phyloP scores from a whole-genome alignment of 768 basidiomycete species.

The Saitozyma podzolica region DNA sequence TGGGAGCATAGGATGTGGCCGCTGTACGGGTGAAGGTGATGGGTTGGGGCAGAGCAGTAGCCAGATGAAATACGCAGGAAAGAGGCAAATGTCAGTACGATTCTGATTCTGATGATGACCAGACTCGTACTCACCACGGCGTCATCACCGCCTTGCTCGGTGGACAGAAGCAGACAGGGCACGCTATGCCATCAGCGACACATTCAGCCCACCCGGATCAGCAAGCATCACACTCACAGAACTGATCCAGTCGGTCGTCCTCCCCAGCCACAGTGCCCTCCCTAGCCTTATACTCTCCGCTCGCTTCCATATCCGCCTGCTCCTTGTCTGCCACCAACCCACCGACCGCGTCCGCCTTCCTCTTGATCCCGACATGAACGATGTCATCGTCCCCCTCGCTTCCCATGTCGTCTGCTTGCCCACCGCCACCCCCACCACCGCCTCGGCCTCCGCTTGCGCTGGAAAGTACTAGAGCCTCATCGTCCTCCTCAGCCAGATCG shows the following conservation, averaged over 20 bases:
- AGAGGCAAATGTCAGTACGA: no score
- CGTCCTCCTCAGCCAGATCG: no score
- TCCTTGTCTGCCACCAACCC: background rate
- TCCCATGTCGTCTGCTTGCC: no score
- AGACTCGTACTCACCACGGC: constrained; percentile 20
- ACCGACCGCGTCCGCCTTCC: constrained; percentile 6
- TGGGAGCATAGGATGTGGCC: constrained; percentile 41
- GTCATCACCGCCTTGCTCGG: constrained; percentile 36
- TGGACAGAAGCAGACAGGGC: constrained; percentile 38
- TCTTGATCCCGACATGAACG: constrained; percentile 8
- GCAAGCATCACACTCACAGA: constrained; percentile 1
- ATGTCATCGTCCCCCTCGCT: constrained; percentile 7
- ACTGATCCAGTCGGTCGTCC: constrained; percentile 3
- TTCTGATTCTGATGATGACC: no score
- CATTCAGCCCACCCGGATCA: background rate
- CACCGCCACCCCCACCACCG: no score
- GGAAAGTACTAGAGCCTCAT: no score
- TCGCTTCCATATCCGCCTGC: background rate
- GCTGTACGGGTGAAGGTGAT: constrained; percentile 7
- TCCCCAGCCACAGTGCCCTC: constrained; percentile 4
- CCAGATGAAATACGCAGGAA: no score
- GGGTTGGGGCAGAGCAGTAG: background rate
- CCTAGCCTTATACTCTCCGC: constrained; percentile 13
- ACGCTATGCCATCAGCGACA: constrained; percentile 22
- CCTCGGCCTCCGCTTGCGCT: no score